Base-by-base conservation (phyloP, 2,329 filamentous ascomycete species). In the Trichoderma afroharzianum region DNA sequence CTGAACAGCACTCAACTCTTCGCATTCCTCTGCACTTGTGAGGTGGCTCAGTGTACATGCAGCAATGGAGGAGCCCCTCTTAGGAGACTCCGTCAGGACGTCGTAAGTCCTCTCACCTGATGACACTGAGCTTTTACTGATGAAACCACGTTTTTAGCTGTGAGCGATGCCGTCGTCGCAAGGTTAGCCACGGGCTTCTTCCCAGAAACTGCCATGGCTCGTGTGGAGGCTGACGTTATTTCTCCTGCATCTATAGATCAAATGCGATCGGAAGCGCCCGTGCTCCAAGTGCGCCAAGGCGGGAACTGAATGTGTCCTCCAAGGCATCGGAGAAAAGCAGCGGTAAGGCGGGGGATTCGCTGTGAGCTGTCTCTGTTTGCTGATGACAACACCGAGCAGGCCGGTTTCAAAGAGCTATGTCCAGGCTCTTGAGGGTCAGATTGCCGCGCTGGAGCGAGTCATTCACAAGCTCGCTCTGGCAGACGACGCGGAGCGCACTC, bases 241-340 rank as follows among this genome's bases (percentile, higher is more conserved):
- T 28, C 9, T 39, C 11, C 32, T 2, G 9, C 63, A 8, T 32
- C 64, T 15, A 11, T 62, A 87, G 81, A 84, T 88, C 47, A 88
- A 86, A 79, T 88, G 86, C 76, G 84, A 87, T 75, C 83, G 86
- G 4, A 82, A 82, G 59, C 78, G 82, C 15, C 86, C 86, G 14
- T 88, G 86, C 74, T 82, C 82, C 36, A 84, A 83, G 72, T 88
- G 86, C 74, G 76, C 79, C 74, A 82, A 83, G 74, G 81, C 81
- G 7, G 79, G 79, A 24, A 80, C 79, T 9, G 80, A 83, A 58
- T 84, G 83, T 72, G 77, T 80, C n/a, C 77, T 81, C 26, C 80
- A 78, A 39, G 81, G 82, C 21, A 81, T 78, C 6, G 82, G 82
- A 6, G 83, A 84, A 74, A 84, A 83, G 74, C 81, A 83, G 73